These are phyloP conservation scores for Rhynchosporium graminicola DNA, from an alignment of 2,329 filamentous ascomycete species.

Conservation along the genomic window DNA sequence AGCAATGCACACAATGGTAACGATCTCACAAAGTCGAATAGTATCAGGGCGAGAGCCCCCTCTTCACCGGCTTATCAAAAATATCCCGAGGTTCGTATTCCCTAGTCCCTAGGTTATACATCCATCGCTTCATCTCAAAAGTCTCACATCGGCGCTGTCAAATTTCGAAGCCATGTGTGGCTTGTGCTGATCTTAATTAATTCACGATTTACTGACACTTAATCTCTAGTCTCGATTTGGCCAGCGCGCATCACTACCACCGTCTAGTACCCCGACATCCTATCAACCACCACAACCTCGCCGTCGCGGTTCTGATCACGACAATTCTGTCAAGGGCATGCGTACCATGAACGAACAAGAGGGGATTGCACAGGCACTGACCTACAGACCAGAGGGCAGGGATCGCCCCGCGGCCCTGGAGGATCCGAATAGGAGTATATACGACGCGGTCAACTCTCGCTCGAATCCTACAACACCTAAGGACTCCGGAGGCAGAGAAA, in stretches of 20 bases:
- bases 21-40: constrained; percentile 28
- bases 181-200: constrained; percentile 20
- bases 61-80: constrained; percentile 6
- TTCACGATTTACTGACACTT: constrained; percentile 22
- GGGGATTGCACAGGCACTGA: constrained; percentile 34
- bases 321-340: constrained; percentile 26
- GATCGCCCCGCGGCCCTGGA: constrained; percentile 29
- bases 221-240: constrained; percentile 35
- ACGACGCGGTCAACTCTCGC: constrained; percentile 28
- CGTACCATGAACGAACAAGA: constrained; percentile 33
- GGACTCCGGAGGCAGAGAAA: constrained; percentile 30
- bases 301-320: constrained; percentile 37
- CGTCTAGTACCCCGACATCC: constrained; percentile 23
- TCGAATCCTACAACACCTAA: constrained; percentile 38
- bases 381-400: constrained; percentile 32
- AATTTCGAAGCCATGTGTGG: constrained; percentile 18
- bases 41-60: constrained; percentile 33
- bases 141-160: constrained; percentile 15
- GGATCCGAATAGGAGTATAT: constrained; percentile 34
- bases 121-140: constrained; percentile 16
- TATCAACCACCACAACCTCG: constrained; percentile 28
- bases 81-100: constrained; percentile 19
- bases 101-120: constrained; percentile 10
- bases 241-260: constrained; percentile 36
- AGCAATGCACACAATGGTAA: constrained; percentile 22